Percentiles rank a stretch among this genome's conserved stretches.
These are phyloP conservation scores for Gamsiella multidivaricata DNA, from an alignment of 192 early-diverging fungal genomes.

Conservation along the genomic window DNA sequence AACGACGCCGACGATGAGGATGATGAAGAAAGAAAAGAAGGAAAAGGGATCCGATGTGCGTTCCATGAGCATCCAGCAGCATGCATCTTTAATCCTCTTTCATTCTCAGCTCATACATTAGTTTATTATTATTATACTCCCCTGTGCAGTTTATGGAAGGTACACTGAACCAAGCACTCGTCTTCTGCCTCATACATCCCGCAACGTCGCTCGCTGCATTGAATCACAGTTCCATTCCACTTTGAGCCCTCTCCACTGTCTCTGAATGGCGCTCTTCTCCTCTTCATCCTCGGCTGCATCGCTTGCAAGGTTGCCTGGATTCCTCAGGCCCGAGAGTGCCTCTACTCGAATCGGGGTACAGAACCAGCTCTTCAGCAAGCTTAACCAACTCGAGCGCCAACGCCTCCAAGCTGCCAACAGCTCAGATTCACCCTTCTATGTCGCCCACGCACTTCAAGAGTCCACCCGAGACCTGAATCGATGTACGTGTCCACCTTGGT, in stretches of 20 bases:
- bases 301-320: slow-evolving; percentile 19
- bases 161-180: too few relatives aligned
- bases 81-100: too few relatives aligned
- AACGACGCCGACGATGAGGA: too few relatives aligned
- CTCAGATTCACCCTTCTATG: slow-evolving; percentile 25
- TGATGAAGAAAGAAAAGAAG: too few relatives aligned
- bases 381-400: slow-evolving; percentile 19
- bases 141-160: too few relatives aligned
- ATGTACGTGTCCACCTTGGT: slow-evolving; percentile 31
- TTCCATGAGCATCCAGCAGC: too few relatives aligned
- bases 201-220: too few relatives aligned
- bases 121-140: too few relatives aligned
- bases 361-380: slow-evolving; percentile 10
- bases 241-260: background rate
- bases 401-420: slow-evolving; percentile 13
- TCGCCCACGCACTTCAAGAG: background rate
- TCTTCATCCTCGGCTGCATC: slow-evolving; percentile 10
- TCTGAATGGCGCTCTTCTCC: background rate
- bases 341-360: background rate
- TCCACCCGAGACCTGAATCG: slow-evolving; percentile 42
- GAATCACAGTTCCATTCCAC: background rate
- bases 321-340: slow-evolving; percentile 17
- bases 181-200: background rate
- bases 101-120: too few relatives aligned
- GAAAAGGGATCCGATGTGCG: too few relatives aligned